Base-by-base conservation (phyloP, 805 yeast genomes). In the Saturnispora hagleri region DNA sequence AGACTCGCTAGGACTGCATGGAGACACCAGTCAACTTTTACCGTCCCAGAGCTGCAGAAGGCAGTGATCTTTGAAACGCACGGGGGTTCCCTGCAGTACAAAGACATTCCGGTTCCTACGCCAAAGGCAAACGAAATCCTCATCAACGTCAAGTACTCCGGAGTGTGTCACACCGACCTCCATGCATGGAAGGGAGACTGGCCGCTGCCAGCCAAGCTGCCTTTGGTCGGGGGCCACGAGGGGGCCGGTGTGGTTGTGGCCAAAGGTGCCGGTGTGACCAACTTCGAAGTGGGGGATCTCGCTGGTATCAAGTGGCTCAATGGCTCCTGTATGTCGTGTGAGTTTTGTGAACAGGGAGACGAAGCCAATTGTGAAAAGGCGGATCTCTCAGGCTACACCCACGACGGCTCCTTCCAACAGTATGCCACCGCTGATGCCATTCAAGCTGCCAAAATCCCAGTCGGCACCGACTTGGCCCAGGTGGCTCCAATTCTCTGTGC, bases 131-230 rank as follows among this genome's bases (percentile, higher is more conserved):
- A 74, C 62, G 86, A 82, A 68, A 69, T 82, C 53, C 73, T 82
- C 65, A 73, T 82, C 61, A 77, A 82, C 63, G 82, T 82, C 64
- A 81, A 80, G 69, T 82, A 80, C 71, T 81, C 87, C 12, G 87
- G 87, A 69, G 86, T 82, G 53, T 82, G 87, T 66, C 87, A 82
- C 73, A 81, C 86, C 28, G 87, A 82, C 65, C 76, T 82, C 65
- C 87, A 82, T 70, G 86, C 86, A 43, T 80, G 84, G 84, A 77
- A 79, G 63, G 84, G 84, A 62, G 85, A 80, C 63, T 80, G 84
- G 85, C 81, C 86, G 55, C 73, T 81, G 69, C 76, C 68, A 63
- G 72, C 62, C 66, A 75, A 63, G 72, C 70, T 80, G 60, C 86
- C 85, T 42, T 71, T 81, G 60, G 83, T 81, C 45, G 86, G 86